Evolutionary conservation across 2,329 filamentous ascomycete genomes (phyloP), one percentile per base, ranked within the genome.

Genomic region (Periconia macrospinosa): DNA sequence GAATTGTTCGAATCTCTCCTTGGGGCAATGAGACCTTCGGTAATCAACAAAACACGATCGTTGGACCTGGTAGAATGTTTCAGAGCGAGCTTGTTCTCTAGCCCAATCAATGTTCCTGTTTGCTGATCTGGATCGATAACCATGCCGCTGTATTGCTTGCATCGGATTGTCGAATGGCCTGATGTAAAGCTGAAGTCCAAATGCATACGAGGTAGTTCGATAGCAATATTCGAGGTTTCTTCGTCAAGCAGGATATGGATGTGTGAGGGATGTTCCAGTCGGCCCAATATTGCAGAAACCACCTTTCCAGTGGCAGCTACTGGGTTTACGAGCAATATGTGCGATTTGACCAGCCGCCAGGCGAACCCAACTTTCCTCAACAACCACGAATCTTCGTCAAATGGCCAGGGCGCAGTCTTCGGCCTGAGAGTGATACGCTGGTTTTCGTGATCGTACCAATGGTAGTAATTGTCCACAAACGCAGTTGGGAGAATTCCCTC

Each of bases 11-110:
- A 7, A 1, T 17, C 42, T 23, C 46, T 60, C 1, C 7, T 5
- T 42, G 60, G 62, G 1, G 3, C 15, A 17, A 69, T 35, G 0
- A 40, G 14, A 10, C 57, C 52, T 14, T 68, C 56, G 0, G 62
- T 49, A 9, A 82, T 76, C 0, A 56, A 50, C 0, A 83, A 75
- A 0, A 58, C 73, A 2, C 78, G 75, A 2, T 67, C 52, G 1
- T 53, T 35, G 30, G 46, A 41, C 10, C 43, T 55, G 7, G 43
- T n/a, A 20, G 13, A 56, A 11, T 11, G 55, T 30, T 46, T 69
- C 52, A 55, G 35, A 7, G 66, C 56, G 15, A 71, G 50, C 18
- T 64, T 68, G 41, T 52, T 69, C 2, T n/a, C 23, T 2, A 73
- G 43, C 1, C 70, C 69, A 19, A 59, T 37, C 2, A 72, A 47